Evolutionary conservation across 208 protist species (phyloP).

Genomic region (Naegleria lovaniensis): DNA sequence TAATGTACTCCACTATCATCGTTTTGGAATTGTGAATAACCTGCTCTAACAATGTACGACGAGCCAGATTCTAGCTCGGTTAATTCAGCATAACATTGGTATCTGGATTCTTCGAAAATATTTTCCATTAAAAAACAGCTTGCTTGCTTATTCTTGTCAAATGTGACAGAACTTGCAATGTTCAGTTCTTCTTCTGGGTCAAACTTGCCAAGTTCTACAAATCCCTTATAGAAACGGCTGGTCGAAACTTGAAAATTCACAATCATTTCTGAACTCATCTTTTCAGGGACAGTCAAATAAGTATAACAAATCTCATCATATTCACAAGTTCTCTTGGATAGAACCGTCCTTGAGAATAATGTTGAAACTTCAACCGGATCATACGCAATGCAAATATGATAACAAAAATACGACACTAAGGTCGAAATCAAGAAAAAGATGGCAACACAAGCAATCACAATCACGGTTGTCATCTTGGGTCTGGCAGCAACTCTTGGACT

Average conservation of each 20-base stretch:
- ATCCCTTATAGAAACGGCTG: not conserved
- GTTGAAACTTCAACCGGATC: not conserved
- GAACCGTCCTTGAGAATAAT: not conserved
- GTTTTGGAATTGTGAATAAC: not conserved
- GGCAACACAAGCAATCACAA: not conserved
- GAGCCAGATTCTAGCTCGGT: not conserved
- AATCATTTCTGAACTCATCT: not conserved
- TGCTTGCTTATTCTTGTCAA: not conserved
- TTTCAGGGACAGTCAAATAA: conserved; percentile 14
- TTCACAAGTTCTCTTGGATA: not conserved
- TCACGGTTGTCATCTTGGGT: not conserved
- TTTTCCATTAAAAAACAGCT: not conserved
- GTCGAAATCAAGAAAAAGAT: not conserved
- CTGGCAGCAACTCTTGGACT: not conserved
- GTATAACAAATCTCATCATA: not conserved
- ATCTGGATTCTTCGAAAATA: not conserved
- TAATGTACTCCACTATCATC: not conserved
- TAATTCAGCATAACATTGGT: not conserved
- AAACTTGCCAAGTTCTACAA: not conserved
- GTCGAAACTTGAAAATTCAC: not conserved
- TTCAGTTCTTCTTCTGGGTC: not conserved
- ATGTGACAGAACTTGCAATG: not conserved
- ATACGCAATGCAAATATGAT: not conserved
- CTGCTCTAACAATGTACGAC: not conserved
- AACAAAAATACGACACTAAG: not conserved